Conservation (phyloP, 192 early-diverging fungal species). For the Lunasporangiospora selenospora region DNA sequence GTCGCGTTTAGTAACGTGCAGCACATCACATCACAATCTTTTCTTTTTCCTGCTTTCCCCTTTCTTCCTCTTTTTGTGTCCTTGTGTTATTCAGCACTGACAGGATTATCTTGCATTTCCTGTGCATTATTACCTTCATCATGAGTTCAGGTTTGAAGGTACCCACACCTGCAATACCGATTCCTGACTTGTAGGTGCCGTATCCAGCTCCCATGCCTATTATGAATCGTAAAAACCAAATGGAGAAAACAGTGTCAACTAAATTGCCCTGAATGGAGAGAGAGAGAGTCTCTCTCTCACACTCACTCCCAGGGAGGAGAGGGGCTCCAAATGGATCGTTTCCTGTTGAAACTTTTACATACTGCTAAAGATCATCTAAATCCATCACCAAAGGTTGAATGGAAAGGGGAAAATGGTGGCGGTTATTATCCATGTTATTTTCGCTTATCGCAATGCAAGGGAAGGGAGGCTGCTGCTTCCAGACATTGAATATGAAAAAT, state of each 20-base stretch:
- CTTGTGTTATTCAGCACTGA: background rate
- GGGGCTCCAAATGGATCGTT: too few relatives aligned
- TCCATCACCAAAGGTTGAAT: background rate
- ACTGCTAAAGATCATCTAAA: slow-evolving; percentile 75
- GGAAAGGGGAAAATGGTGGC: too few relatives aligned
- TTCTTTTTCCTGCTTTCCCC: background rate
- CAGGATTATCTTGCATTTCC: too few relatives aligned
- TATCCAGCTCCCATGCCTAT: slow-evolving; percentile 95
- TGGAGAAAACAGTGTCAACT: background rate
- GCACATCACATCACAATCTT: background rate
- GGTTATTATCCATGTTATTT: too few relatives aligned
- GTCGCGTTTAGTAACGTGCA: too few relatives aligned
- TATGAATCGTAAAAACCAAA: background rate
- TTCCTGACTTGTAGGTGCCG: slow-evolving; percentile 96
- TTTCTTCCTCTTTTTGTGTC: slow-evolving; percentile 54
- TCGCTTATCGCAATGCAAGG: too few relatives aligned
- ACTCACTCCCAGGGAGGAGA: too few relatives aligned
- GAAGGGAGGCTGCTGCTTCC: too few relatives aligned
- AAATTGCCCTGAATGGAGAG: too few relatives aligned
- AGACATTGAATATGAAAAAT: too few relatives aligned
- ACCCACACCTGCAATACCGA: slow-evolving; percentile 95
- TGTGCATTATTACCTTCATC: slow-evolving; percentile 78
- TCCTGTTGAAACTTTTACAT: too few relatives aligned
- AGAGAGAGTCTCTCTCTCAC: too few relatives aligned
- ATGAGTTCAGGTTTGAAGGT: slow-evolving; percentile 92